These are phyloP conservation scores for Pugionium dolabratum DNA, from an alignment of 345 rosid species.

Conservation along the genomic window DNA sequence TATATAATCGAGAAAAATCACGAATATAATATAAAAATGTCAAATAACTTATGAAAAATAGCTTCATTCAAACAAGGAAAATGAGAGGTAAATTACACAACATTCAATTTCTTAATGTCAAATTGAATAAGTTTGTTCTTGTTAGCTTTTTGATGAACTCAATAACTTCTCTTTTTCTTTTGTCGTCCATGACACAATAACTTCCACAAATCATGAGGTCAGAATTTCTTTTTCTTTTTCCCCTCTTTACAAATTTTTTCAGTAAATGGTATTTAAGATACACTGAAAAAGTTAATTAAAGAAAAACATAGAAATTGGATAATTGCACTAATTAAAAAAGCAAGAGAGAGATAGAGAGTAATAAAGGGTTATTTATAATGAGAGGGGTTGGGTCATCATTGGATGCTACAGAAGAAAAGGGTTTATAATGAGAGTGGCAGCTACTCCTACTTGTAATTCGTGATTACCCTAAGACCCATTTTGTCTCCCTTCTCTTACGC, in stretches of 20 bases:
- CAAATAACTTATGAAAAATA: no score
- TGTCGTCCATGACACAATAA: slow-evolving; percentile 35
- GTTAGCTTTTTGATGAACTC: slow-evolving; percentile 24
- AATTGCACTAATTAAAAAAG: slow-evolving; percentile 26
- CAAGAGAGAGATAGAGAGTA: not conserved
- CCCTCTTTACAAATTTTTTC: slow-evolving; percentile 23
- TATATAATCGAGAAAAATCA: no score
- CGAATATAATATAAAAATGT: no score
- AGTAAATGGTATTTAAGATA: slow-evolving; percentile 35
- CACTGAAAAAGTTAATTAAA: slow-evolving; percentile 19
- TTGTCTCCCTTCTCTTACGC: slow-evolving; percentile 32
- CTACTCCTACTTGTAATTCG: slow-evolving; percentile 37
- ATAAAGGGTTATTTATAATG: slow-evolving; percentile 26
- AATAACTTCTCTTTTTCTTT: slow-evolving; percentile 12
- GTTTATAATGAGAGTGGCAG: slow-evolving; percentile 31
- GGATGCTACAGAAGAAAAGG: slow-evolving; percentile 42
- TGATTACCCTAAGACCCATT: slow-evolving; percentile 42
- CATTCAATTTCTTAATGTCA: not conserved
- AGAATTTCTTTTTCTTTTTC: slow-evolving; percentile 27
- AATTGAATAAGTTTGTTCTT: slow-evolving; percentile 9
- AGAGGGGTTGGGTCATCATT: slow-evolving; percentile 52
- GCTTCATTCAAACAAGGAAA: no score
- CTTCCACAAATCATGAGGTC: slow-evolving; percentile 38
- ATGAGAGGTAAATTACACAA: no score
- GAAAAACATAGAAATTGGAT: slow-evolving; percentile 11